A percentile compares a stretch with the other conserved stretches of the same genome.
phyloP scores from a whole-genome alignment of 1,284 basidiomycete species.

The Clitocybe nebularis region DNA sequence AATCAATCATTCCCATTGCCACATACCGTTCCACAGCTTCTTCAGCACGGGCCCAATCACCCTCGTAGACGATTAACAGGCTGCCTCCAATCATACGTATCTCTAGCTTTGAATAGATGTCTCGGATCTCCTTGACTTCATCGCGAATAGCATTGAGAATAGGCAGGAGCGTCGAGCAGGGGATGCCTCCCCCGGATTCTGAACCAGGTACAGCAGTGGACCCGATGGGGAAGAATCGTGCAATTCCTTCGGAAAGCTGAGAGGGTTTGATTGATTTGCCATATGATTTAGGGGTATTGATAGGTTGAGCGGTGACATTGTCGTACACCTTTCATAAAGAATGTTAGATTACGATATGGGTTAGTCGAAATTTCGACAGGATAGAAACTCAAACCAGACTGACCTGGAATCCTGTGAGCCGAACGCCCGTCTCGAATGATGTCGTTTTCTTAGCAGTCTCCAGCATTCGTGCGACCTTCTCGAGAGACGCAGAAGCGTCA shows the following conservation, averaged over 20 bases:
- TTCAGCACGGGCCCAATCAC: constrained; percentile 43
- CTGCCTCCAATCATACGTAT: constrained; percentile 82
- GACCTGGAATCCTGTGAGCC: constrained; percentile 90
- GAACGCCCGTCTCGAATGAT: constrained; percentile 68
- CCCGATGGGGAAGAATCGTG: constrained; percentile 72
- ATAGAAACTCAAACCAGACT: no score
- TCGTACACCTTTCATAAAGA: constrained; percentile 79
- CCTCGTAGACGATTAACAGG: constrained; percentile 84
- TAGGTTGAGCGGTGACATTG: constrained; percentile 45
- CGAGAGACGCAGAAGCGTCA: constrained; percentile 63
- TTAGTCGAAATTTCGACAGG: no score
- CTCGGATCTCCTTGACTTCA: constrained; percentile 55
- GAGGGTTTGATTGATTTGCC: constrained; percentile 72
- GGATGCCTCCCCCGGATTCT: constrained; percentile 43
- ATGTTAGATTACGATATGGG: background rate
- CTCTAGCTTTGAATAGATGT: constrained; percentile 54
- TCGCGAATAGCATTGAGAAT: constrained; percentile 57
- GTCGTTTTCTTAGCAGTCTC: constrained; percentile 72
- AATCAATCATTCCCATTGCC: constrained; percentile 19
- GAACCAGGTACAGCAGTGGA: constrained; percentile 9
- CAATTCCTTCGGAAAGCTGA: constrained; percentile 72
- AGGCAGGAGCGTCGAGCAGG: constrained; percentile 49
- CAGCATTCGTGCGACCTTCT: constrained; percentile 81
- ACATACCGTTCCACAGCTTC: constrained; percentile 33
- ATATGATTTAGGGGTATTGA: constrained; percentile 73